These are phyloP conservation scores for Geotrichum carabidarum DNA, from an alignment of 1,139 yeast genomes.

Conservation along the genomic window DNA sequence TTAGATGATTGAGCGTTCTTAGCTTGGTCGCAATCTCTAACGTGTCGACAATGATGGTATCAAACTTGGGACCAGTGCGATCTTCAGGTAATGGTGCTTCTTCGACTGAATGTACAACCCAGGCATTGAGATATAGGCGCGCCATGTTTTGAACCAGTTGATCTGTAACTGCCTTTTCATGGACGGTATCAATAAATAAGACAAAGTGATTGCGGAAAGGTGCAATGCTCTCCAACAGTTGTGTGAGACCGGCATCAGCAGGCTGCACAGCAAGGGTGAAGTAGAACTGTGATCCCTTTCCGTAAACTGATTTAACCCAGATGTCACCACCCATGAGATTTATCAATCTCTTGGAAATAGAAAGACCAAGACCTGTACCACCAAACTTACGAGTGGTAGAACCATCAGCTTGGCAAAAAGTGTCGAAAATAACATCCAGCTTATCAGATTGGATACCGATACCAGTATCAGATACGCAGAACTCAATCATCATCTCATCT, in stretches of 20 bases:
- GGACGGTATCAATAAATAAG: slow-evolving; percentile 71
- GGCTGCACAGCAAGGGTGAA: slow-evolving; percentile 76
- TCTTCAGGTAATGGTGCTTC: slow-evolving; percentile 41
- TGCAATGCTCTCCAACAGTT: slow-evolving; percentile 62
- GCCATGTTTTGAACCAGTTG: slow-evolving; percentile 51
- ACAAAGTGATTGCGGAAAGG: slow-evolving; percentile 56
- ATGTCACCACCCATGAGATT: slow-evolving; percentile 87
- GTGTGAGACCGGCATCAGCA: slow-evolving; percentile 57
- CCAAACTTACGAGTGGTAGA: slow-evolving; percentile 88
- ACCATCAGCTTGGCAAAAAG: slow-evolving; percentile 90
- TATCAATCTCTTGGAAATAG: slow-evolving; percentile 79
- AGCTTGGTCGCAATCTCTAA: slow-evolving; percentile 67
- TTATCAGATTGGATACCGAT: slow-evolving; percentile 83
- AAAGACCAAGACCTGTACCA: slow-evolving; percentile 83
- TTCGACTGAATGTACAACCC: slow-evolving; percentile 41
- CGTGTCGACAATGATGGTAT: slow-evolving; percentile 76
- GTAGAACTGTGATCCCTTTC: slow-evolving; percentile 76
- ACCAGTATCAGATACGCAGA: slow-evolving; percentile 85
- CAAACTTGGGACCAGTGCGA: slow-evolving; percentile 51
- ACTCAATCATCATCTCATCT: slow-evolving; percentile 65
- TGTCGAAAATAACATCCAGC: slow-evolving; percentile 75
- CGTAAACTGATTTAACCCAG: slow-evolving; percentile 79
- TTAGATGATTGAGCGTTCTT: slow-evolving; percentile 64
- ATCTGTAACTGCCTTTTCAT: slow-evolving; percentile 55
- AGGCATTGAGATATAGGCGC: slow-evolving; percentile 40